A percentile compares a stretch with the other conserved stretches of the same genome.
Conservation (phyloP, 495 filamentous ascomycete species). For the Corynascus novoguineensis region DNA sequence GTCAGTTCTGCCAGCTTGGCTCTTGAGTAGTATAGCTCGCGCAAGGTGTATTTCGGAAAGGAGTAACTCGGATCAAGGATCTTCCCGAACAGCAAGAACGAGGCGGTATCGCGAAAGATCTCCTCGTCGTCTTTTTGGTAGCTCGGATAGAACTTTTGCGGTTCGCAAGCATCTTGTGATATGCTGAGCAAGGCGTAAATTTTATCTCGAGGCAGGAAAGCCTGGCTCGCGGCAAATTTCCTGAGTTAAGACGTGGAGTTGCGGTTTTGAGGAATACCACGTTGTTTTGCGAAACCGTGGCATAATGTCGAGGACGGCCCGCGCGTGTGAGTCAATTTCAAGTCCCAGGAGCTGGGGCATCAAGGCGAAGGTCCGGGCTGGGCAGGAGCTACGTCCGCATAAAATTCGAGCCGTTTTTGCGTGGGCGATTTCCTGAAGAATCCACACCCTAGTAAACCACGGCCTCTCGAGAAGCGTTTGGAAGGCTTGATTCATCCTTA, state of each 20-base stretch:
- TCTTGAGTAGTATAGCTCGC: too few relatives aligned
- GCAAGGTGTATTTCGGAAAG: too few relatives aligned
- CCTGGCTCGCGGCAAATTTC: constrained; percentile 29
- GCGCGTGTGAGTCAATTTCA: constrained; percentile 6
- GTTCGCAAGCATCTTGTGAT: constrained; percentile 14
- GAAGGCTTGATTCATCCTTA: background rate
- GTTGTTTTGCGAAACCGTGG: constrained; percentile 25
- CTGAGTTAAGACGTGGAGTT: constrained; percentile 28
- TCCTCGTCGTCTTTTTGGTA: background rate
- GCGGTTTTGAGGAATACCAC: constrained; percentile 26
- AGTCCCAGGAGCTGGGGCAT: constrained; percentile 23
- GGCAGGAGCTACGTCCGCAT: constrained; percentile 27
- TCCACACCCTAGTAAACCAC: constrained; percentile 24
- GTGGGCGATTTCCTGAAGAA: constrained; percentile 21
- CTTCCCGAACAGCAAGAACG: background rate
- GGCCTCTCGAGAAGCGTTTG: background rate
- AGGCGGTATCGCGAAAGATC: background rate
- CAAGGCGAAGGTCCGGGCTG: constrained; percentile 25
- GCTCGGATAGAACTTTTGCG: background rate
- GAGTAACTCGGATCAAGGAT: background rate
- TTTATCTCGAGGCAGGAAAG: constrained; percentile 27
- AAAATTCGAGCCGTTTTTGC: background rate
- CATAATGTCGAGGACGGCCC: constrained; percentile 37
- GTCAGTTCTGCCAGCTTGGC: too few relatives aligned
- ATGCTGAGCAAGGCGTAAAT: constrained; percentile 36